Conservation (phyloP, 257 asterid species). For the Fraxinus quadrangulata region DNA sequence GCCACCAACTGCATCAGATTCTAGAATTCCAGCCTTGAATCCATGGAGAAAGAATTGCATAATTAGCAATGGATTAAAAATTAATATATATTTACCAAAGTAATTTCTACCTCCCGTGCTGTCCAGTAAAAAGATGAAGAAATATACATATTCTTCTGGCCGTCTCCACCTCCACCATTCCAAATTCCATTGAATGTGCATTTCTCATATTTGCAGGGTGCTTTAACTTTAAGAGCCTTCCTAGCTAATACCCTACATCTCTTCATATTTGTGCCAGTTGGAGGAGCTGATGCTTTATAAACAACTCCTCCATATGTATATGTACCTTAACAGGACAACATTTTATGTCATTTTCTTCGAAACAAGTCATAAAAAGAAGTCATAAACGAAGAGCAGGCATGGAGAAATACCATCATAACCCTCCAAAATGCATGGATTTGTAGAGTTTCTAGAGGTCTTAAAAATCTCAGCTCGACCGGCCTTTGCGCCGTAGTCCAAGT, state of each 20-base stretch:
- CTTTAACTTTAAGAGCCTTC: conserved; percentile 27
- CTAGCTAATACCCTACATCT: conserved; percentile 30
- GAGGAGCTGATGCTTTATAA: conserved; percentile 44
- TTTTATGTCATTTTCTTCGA: background rate
- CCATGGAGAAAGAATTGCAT: background rate
- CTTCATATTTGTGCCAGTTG: conserved; percentile 33
- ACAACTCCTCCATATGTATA: conserved; percentile 37
- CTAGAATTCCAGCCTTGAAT: conserved; percentile 33
- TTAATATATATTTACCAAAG: too few relatives aligned
- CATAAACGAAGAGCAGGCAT: background rate
- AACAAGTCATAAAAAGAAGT: background rate
- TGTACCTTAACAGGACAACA: conserved; percentile 24
- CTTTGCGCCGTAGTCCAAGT: conserved; percentile 45
- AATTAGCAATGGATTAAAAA: background rate
- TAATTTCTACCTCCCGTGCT: conserved; percentile 39
- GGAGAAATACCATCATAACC: conserved; percentile 41
- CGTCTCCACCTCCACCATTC: conserved; percentile 69
- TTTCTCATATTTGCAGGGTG: conserved; percentile 34
- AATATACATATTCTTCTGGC: conserved; percentile 39
- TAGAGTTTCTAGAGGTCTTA: conserved; percentile 29
- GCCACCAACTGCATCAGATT: background rate
- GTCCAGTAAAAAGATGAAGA: conserved; percentile 48
- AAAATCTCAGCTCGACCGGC: conserved; percentile 56
- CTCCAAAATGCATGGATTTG: conserved; percentile 51
- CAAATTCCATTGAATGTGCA: conserved; percentile 60